phyloP scores from a whole-genome alignment of 495 filamentous ascomycete genomes.

The Xylaria sp. region DNA sequence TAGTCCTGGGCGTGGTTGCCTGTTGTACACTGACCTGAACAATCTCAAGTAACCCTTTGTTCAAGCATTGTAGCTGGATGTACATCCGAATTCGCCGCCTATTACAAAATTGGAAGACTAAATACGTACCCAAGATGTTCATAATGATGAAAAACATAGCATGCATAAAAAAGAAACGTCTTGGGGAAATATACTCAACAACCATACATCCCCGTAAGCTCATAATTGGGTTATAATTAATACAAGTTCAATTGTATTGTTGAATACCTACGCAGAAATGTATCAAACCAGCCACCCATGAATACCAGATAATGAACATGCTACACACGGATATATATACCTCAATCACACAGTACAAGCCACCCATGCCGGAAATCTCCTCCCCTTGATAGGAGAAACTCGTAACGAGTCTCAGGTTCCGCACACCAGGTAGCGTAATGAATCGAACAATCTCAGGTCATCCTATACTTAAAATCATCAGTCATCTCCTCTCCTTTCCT shows the following conservation, averaged over 20 bases:
- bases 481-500: constrained; percentile 53
- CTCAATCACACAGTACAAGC: constrained; percentile 18
- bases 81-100: too few relatives aligned
- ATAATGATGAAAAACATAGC: too few relatives aligned
- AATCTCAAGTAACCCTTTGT: too few relatives aligned
- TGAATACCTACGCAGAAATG: constrained; percentile 8
- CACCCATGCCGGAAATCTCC: not conserved
- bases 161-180: too few relatives aligned
- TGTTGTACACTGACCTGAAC: too few relatives aligned
- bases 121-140: too few relatives aligned
- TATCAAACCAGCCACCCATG: constrained; percentile 16
- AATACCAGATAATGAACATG: constrained; percentile 11
- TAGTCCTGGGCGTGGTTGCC: too few relatives aligned
- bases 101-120: too few relatives aligned
- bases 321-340: constrained; percentile 26
- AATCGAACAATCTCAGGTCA: constrained; percentile 25
- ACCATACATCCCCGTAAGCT: not conserved
- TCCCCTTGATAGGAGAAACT: not conserved
- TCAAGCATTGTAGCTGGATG: too few relatives aligned
- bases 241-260: constrained; percentile 11
- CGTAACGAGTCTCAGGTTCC: not conserved
- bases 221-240: not conserved
- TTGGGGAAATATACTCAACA: not conserved
- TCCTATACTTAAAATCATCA: constrained; percentile 25
- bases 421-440: constrained; percentile 5